Conservation (phyloP, 192 early-diverging fungal genomes). For the Polychytrium aggregatum region DNA sequence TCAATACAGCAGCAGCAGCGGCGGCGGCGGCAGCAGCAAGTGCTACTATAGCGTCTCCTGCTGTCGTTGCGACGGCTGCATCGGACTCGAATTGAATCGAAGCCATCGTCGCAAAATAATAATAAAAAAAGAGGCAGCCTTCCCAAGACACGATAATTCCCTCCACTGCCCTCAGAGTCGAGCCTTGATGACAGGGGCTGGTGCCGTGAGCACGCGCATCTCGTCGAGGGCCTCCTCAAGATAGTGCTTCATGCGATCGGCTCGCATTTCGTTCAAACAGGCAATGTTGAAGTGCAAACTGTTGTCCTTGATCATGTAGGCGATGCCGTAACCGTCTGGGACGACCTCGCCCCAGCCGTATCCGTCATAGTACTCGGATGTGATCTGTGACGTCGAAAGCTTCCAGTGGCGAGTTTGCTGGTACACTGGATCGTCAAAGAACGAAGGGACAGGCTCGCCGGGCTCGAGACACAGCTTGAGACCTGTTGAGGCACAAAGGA, state of each 20-base stretch:
- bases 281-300: slow-evolving; percentile 82
- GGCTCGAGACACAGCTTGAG: slow-evolving; percentile 66
- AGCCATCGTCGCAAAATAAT: too few relatives aligned
- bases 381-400: slow-evolving; percentile 85
- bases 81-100: too few relatives aligned
- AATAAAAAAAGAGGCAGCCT: too few relatives aligned
- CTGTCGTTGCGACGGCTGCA: too few relatives aligned
- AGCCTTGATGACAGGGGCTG: too few relatives aligned
- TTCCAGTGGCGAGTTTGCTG: slow-evolving; percentile 75
- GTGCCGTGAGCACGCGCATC: slow-evolving; percentile 65
- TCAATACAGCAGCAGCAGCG: too few relatives aligned
- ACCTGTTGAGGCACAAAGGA: too few relatives aligned
- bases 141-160: too few relatives aligned
- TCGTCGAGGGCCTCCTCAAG: slow-evolving; percentile 81
- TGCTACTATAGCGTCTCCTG: too few relatives aligned
- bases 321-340: slow-evolving; percentile 82
- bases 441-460: slow-evolving; percentile 64
- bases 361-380: slow-evolving; percentile 84
- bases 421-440: slow-evolving; percentile 83
- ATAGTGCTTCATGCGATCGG: slow-evolving; percentile 63
- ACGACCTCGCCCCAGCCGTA: slow-evolving; percentile 76
- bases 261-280: slow-evolving; percentile 48
- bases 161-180: too few relatives aligned
- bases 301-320: slow-evolving; percentile 88
- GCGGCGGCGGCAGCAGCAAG: too few relatives aligned